These are phyloP conservation scores for Paratrimastix pyriformis DNA, from an alignment of 78 protist genomes.

Conservation along the genomic window DNA sequence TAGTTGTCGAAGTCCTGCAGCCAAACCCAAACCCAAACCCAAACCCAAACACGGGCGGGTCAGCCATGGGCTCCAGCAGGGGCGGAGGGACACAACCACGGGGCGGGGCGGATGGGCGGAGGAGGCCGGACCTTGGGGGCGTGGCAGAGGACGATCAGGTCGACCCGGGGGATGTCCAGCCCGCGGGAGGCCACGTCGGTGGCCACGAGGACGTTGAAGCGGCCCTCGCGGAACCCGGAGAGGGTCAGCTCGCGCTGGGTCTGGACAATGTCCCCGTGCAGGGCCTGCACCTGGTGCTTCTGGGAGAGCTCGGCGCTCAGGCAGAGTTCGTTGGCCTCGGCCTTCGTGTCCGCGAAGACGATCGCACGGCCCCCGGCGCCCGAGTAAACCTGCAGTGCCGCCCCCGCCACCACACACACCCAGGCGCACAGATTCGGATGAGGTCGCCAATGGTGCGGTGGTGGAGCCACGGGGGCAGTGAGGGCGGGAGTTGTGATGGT, in stretches of 20 bases:
- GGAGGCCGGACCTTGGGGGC: no score
- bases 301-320: conserved; percentile 9
- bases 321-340: conserved; percentile 32
- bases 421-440: no score
- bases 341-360: conserved; percentile 45
- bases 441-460: conserved; percentile 3
- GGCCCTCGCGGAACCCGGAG: conserved; percentile 33
- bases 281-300: conserved; percentile 6
- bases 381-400: no score
- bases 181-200: conserved; percentile 20
- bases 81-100: no score
- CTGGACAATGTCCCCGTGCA: conserved; percentile 35
- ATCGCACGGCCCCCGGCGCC: conserved; percentile 2
- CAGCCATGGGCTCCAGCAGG: no score
- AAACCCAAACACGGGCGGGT: no score
- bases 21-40: no score
- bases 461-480: neutral
- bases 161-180: conserved; percentile 5
- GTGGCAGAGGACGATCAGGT: neutral
- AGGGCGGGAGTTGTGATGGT: no score
- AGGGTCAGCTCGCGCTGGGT: conserved; percentile 34
- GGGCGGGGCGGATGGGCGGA: no score
- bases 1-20: conserved; percentile 27
- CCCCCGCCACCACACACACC: no score
- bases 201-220: conserved; percentile 22